Conservation (phyloP, 2,329 filamentous ascomycete species). For the Parasarocladium wereldwijsianum region DNA sequence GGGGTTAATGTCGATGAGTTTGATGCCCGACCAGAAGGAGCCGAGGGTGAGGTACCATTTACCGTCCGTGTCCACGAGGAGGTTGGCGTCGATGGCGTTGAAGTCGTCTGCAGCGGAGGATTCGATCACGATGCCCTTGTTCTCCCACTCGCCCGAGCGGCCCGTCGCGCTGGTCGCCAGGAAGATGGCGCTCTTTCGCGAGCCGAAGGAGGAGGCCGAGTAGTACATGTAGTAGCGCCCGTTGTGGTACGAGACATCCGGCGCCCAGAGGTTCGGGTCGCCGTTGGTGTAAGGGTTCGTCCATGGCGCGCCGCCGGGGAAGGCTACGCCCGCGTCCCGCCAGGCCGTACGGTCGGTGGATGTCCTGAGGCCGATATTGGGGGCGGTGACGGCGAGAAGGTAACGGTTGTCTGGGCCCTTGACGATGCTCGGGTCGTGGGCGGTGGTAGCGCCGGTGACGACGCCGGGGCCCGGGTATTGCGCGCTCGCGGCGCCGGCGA, state of each 20-base stretch:
- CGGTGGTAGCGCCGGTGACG: constrained; percentile 12
- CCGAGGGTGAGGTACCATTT: constrained; percentile 18
- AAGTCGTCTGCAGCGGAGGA: constrained; percentile 10
- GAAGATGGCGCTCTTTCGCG: constrained; percentile 15
- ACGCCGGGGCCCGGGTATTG: constrained; percentile 9
- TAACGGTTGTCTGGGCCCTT: constrained; percentile 15
- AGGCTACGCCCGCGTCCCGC: constrained; percentile 14
- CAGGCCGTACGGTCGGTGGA: constrained; percentile 17
- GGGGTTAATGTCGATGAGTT: constrained; percentile 13
- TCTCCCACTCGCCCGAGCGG: constrained; percentile 15
- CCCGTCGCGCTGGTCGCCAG: constrained; percentile 15
- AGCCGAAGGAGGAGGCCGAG: constrained; percentile 16
- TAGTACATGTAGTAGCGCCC: constrained; percentile 18
- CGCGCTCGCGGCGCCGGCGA: neutral
- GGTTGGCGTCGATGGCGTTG: constrained; percentile 17
- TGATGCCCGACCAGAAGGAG: constrained; percentile 18
- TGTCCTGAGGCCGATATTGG: constrained; percentile 15
- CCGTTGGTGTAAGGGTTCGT: constrained; percentile 15
- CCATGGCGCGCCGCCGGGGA: constrained; percentile 17
- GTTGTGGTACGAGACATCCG: constrained; percentile 30
- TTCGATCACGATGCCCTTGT: constrained; percentile 15
- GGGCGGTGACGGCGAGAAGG: constrained; percentile 13
- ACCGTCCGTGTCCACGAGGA: constrained; percentile 13
- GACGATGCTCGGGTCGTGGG: constrained; percentile 16
- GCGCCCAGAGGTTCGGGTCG: constrained; percentile 28